Percentiles rank a stretch among this genome's conserved stretches.
These are phyloP conservation scores for Aegle marmelos DNA, from an alignment of 345 rosid genomes.

Conservation along the genomic window DNA sequence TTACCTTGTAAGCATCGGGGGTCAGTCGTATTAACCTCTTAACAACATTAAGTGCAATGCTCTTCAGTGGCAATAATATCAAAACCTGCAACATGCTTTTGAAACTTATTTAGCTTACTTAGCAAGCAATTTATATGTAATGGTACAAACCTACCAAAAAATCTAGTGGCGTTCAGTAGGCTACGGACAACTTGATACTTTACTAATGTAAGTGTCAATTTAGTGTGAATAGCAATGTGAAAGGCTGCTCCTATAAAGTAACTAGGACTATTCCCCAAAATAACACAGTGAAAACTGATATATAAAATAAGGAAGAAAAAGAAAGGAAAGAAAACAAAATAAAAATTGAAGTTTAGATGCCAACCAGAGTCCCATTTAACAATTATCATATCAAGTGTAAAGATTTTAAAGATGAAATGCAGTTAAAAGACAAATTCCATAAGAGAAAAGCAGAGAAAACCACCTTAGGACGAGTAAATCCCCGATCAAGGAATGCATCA, in stretches of 20 bases:
- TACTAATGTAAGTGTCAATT: neutral
- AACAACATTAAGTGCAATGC: constrained; percentile 63
- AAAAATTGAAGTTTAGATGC: neutral
- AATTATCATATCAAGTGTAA: neutral
- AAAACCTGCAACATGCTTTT: constrained; percentile 49
- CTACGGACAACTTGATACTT: neutral
- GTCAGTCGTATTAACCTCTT: constrained; percentile 77
- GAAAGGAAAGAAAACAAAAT: neutral
- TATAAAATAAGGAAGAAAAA: neutral
- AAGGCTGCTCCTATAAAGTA: neutral
- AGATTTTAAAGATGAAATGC: neutral
- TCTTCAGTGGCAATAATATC: constrained; percentile 74
- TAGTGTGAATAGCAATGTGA: neutral
- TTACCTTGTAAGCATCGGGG: constrained; percentile 71
- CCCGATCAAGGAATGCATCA: constrained; percentile 74
- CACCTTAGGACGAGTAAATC: constrained; percentile 99
- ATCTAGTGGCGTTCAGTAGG: neutral
- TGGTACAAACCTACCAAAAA: neutral
- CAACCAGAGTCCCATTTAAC: neutral
- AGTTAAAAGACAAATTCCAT: neutral
- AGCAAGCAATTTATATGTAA: neutral
- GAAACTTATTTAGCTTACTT: neutral
- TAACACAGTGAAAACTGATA: neutral
- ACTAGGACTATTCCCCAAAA: no score
- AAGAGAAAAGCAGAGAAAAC: neutral